Evolutionary conservation across 257 asterid genomes (phyloP).

Genomic region (Solanum paucissectum): DNA sequence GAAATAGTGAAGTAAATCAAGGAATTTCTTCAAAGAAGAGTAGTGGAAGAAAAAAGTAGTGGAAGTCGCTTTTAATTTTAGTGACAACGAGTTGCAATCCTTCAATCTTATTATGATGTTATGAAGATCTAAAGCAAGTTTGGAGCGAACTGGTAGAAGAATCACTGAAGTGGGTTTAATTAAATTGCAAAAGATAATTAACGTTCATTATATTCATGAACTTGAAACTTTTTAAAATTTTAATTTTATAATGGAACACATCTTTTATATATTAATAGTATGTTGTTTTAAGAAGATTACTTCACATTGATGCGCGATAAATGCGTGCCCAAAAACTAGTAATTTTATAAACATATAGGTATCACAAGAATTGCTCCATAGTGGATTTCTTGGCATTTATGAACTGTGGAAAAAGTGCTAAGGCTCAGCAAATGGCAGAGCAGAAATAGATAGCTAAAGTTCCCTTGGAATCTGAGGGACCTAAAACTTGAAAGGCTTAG

Average conservation of each 20-base stretch:
- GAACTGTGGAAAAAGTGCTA: background rate
- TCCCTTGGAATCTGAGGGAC: background rate
- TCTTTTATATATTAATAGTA: background rate
- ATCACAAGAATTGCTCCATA: background rate
- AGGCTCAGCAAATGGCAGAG: constrained; percentile 3
- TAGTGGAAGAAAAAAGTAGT: background rate
- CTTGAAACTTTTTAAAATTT: background rate
- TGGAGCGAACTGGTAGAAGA: background rate
- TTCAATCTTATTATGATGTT: background rate
- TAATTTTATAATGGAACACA: background rate
- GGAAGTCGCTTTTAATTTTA: background rate
- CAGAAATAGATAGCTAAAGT: background rate
- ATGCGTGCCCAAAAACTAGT: background rate
- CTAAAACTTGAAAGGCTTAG: background rate
- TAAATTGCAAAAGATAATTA: background rate
- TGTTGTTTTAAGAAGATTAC: background rate
- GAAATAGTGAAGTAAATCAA: background rate
- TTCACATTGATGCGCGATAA: background rate
- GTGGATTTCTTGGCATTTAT: background rate
- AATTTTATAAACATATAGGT: background rate
- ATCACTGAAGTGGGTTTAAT: background rate
- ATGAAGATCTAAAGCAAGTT: background rate
- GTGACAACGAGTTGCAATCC: background rate
- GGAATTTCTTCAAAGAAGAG: background rate
- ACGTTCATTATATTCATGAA: background rate